Percentiles rank a stretch among this genome's conserved stretches.
These are phyloP conservation scores for Monilinia fructigena DNA, from an alignment of 2,329 filamentous ascomycete genomes.

Conservation along the genomic window DNA sequence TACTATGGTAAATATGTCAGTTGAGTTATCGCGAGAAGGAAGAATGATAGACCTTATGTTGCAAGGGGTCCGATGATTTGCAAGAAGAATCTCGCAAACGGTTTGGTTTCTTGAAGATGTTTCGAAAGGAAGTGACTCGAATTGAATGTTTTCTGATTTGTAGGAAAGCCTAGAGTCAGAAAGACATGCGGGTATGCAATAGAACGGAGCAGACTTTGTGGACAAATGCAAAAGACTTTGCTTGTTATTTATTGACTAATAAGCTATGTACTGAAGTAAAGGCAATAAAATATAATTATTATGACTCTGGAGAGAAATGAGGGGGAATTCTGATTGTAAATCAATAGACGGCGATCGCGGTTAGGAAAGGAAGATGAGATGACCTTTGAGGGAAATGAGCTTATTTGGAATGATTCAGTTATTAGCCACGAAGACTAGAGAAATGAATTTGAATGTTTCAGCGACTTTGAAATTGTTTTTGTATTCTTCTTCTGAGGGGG, in stretches of 20 bases:
- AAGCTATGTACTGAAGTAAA: slow-evolving; percentile 47
- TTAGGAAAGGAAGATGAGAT: slow-evolving; percentile 21
- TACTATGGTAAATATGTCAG: slow-evolving; percentile 8
- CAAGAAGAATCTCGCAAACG: slow-evolving; percentile 33
- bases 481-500: no score
- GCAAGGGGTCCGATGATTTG: slow-evolving; percentile 31
- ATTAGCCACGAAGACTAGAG: slow-evolving; percentile 8
- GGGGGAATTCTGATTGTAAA: slow-evolving; percentile 17
- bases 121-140: slow-evolving; percentile 17
- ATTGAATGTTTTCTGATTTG: slow-evolving; percentile 29
- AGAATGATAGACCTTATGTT: slow-evolving; percentile 38
- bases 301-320: slow-evolving; percentile 32
- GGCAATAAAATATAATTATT: slow-evolving; percentile 23
- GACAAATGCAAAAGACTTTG: slow-evolving; percentile 35
- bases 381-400: slow-evolving; percentile 23
- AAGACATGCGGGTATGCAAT: slow-evolving; percentile 32
- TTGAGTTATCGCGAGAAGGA: slow-evolving; percentile 15
- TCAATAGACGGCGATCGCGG: slow-evolving; percentile 17
- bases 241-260: slow-evolving; percentile 52
- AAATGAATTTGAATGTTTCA: neutral
- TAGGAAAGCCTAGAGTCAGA: slow-evolving; percentile 37
- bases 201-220: slow-evolving; percentile 39
- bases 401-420: slow-evolving; percentile 22
- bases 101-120: slow-evolving; percentile 20
- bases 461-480: neutral